Conservation (phyloP, 1,284 basidiomycete species). For the Stereum hirsutum region DNA sequence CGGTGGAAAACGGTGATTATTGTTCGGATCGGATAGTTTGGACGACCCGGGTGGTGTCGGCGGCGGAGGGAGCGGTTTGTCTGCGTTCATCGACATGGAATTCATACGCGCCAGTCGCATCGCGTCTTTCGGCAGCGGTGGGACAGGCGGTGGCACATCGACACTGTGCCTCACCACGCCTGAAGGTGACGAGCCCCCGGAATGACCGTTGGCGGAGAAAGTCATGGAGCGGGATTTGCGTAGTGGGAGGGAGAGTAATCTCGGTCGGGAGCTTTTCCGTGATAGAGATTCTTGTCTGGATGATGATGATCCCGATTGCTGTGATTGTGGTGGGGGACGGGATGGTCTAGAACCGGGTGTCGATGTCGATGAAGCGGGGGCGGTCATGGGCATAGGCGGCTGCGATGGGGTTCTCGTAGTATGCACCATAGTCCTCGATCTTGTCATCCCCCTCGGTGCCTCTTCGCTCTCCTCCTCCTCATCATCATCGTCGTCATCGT, state of each 20-base stretch:
- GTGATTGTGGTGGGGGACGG: neutral
- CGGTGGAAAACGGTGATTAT: no score
- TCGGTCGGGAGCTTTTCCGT: slow-evolving; percentile 5
- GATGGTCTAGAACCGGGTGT: no score
- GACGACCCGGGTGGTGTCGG: neutral
- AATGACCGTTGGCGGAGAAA: neutral
- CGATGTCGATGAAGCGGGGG: no score
- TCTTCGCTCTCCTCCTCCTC: neutral
- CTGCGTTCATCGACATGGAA: slow-evolving; percentile 15
- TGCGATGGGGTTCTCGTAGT: neutral
- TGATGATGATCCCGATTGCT: neutral
- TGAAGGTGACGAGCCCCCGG: neutral
- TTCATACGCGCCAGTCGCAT: slow-evolving; percentile 17
- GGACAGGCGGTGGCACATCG: slow-evolving; percentile 10
- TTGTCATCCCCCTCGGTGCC: neutral
- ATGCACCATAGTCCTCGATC: neutral
- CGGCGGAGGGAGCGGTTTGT: slow-evolving; percentile 1
- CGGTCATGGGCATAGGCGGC: no score
- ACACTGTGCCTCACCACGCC: slow-evolving; percentile 4
- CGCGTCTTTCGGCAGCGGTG: slow-evolving; percentile 10
- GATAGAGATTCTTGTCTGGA: slow-evolving; percentile 1
- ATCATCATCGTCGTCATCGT: slow-evolving; percentile 7
- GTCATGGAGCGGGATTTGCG: slow-evolving; percentile 13
- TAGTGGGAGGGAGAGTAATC: slow-evolving; percentile 10
- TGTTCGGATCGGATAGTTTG: no score